phyloP scores from a whole-genome alignment of 2,329 filamentous ascomycete species.

The Claviceps quebecensis region DNA sequence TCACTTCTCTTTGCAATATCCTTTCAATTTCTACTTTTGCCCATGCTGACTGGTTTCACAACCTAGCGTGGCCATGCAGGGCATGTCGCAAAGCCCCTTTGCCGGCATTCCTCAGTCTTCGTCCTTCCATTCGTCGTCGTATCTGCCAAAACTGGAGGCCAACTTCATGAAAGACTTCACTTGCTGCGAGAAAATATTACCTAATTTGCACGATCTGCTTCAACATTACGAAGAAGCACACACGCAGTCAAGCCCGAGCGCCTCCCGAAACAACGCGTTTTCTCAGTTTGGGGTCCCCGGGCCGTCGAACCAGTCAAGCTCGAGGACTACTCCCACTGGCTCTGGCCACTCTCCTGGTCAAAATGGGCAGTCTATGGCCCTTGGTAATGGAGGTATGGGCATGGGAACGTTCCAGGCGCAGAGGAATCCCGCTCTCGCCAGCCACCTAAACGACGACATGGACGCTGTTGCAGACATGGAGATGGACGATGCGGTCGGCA shows the following conservation, averaged over 20 bases:
- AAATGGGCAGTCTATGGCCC: conserved; percentile 20
- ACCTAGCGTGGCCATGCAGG: conserved; percentile 79
- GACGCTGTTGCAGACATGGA: conserved; percentile 92
- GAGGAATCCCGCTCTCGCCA: conserved; percentile 29
- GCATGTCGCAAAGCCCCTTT: conserved; percentile 69
- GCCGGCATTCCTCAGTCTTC: conserved; percentile 63
- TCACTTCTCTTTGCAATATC: too few species aligned
- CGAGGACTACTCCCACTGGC: conserved; percentile 19
- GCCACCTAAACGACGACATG: conserved; percentile 45
- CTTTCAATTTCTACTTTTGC: not conserved
- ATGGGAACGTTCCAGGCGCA: conserved; percentile 25
- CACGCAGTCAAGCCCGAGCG: conserved; percentile 48
- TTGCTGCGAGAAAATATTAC: conserved; percentile 80
- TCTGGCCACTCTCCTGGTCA: conserved; percentile 18
- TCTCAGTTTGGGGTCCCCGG: conserved; percentile 24
- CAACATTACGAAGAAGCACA: conserved; percentile 96
- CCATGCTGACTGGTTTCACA: not conserved
- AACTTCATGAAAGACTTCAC: conserved; percentile 97
- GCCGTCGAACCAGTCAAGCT: conserved; percentile 19
- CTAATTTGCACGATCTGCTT: conserved; percentile 84
- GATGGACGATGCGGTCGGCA: conserved; percentile 69
- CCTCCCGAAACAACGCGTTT: conserved; percentile 26
- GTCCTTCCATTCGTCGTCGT: conserved; percentile 91
- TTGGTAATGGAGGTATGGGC: conserved; percentile 21
- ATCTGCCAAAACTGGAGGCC: conserved; percentile 88